Evolutionary conservation across 345 rosid species (phyloP).

Genomic region (Erucastrum elatum): DNA sequence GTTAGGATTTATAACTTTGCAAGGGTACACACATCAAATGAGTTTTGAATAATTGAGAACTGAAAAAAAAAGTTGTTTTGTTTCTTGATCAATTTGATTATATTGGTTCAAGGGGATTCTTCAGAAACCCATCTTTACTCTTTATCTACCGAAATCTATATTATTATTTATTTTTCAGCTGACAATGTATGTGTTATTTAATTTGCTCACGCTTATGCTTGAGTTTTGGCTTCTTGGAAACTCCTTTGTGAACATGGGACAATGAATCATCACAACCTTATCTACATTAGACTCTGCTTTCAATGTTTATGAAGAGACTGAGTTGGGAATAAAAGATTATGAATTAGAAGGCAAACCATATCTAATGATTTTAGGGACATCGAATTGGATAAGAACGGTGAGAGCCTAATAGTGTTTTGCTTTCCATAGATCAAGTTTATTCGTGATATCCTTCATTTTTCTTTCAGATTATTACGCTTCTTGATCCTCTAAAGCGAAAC

Average conservation of each 20-base stretch:
- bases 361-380: slow-evolving; percentile 6
- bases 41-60: slow-evolving; percentile 28
- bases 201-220: slow-evolving; percentile 4
- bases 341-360: slow-evolving; percentile 6
- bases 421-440: slow-evolving; percentile 5
- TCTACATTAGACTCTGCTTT: slow-evolving; percentile 7
- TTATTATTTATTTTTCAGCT: not conserved
- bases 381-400: slow-evolving; percentile 12
- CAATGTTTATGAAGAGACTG: not conserved
- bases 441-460: not conserved
- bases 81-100: slow-evolving; percentile 28
- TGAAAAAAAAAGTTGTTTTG: not conserved
- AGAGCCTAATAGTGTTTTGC: slow-evolving; percentile 9
- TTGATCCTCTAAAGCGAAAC: slow-evolving; percentile 11
- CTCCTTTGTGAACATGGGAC: slow-evolving; percentile 3
- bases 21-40: slow-evolving; percentile 23
- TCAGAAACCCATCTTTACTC: not conserved
- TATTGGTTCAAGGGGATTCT: slow-evolving; percentile 4
- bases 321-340: not conserved
- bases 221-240: slow-evolving; percentile 17
- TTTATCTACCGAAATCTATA: not conserved
- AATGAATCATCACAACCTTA: slow-evolving; percentile 11
- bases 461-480: not conserved
- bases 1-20: slow-evolving; percentile 19
- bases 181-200: not conserved